Conservation (phyloP, 1,139 yeast species). For the Waltiozyma sp. region DNA sequence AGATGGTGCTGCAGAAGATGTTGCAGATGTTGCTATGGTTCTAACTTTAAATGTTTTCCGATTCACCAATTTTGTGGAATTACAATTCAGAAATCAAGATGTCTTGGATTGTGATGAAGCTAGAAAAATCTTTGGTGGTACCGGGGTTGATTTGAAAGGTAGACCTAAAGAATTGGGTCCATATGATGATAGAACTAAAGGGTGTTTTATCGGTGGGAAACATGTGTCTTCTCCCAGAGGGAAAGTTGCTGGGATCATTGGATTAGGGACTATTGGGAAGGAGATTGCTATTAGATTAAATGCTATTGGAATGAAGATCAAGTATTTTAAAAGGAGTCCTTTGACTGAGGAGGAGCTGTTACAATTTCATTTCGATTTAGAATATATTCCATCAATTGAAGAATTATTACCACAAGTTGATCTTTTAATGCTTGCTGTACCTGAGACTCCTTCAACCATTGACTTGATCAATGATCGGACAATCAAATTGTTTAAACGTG, state of each 20-base stretch:
- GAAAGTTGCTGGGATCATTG: conserved; percentile 56
- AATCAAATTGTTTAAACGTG: conserved; percentile 36
- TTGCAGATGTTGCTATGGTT: conserved; percentile 57
- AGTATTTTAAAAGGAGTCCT: conserved; percentile 47
- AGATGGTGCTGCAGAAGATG: conserved; percentile 14
- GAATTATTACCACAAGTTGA: conserved; percentile 33
- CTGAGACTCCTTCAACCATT: conserved; percentile 48
- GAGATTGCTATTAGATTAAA: conserved; percentile 46
- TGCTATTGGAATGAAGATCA: conserved; percentile 55
- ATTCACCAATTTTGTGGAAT: conserved; percentile 41
- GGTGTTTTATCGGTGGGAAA: conserved; percentile 39
- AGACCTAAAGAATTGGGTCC: conserved; percentile 7
- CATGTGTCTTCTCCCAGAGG: conserved; percentile 40
- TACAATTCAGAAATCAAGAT: conserved; percentile 23
- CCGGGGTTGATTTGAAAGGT: conserved; percentile 23
- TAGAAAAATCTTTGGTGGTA: conserved; percentile 25
- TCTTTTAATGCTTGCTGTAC: conserved; percentile 55
- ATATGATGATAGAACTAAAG: conserved; percentile 16
- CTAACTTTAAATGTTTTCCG: conserved; percentile 54
- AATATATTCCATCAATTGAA: conserved; percentile 30
- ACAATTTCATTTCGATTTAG: conserved; percentile 33
- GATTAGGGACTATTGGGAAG: conserved; percentile 71
- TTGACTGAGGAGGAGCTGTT: conserved; percentile 28
- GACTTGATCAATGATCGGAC: conserved; percentile 43
- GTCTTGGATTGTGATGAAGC: conserved; percentile 19